Evolutionary conservation across 768 basidiomycete genomes (phyloP), one percentile per base, ranked within the genome.

Genomic region (Pleurotus salmoneostramineus): DNA sequence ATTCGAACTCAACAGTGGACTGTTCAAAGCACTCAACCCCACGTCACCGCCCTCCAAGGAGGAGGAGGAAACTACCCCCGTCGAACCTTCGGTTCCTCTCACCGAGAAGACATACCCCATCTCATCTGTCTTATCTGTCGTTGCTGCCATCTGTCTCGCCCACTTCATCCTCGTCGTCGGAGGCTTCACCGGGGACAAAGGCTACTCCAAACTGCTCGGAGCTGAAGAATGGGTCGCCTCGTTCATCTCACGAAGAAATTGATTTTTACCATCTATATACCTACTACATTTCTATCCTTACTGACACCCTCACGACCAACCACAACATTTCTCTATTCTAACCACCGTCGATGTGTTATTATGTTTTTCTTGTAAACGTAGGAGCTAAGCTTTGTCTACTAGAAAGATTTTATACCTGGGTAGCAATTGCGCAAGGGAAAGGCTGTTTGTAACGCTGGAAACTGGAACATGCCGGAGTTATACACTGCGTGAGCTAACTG

Each of bases 91-190:
- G 17, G 4, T 17, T 27, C 2, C 27, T 11, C 3, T 46, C 27
- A 42, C 43, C 12, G 44, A 54, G 32, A 50, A 61, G 49, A 57
- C 33, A 17, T 63, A 61, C 45, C 62, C 67, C 3, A 14, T 72
- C 27, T 57, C 70, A 3, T 63, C 62, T 33, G 55, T 72, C 43
- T 55, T 63, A 34, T 55, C 65, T n/a, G 63, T 66, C 48, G 15
- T 63, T 43, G 37, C 65, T 56, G 55, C 68, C 72, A 77, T 80
- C 43, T 81, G 79, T 50, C 58, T 82, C 14, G 78, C 77, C 4
- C 82, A 83, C 61, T 82, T 82, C 54, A 35, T 76, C 3, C 66
- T 83, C 34, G 78, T 78, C 27, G 66, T 76, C 12, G 70, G 74
- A 33, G 79, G 80, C 6, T 77, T 80, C 59, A 80, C 77, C 0